These are phyloP conservation scores for Aspergillus caelatus DNA, from an alignment of 2,329 filamentous ascomycete genomes.

Conservation along the genomic window DNA sequence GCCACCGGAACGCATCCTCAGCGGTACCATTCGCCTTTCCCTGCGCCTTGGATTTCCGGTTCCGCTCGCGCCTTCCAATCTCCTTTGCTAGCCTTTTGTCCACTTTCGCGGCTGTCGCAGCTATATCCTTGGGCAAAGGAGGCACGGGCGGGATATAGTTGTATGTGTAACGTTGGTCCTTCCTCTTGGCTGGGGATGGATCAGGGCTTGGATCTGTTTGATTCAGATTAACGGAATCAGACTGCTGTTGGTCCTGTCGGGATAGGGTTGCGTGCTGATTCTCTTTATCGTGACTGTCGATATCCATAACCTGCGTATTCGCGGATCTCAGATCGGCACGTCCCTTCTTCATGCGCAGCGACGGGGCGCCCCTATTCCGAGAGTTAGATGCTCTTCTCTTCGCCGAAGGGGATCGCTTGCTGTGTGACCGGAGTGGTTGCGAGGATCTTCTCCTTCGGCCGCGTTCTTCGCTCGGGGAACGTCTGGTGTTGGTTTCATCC, in stretches of 20 bases:
- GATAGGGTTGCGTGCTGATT: slow-evolving; percentile 11
- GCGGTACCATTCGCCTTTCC: slow-evolving; percentile 11
- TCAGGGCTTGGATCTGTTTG: slow-evolving; percentile 15
- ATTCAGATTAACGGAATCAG: slow-evolving; percentile 20
- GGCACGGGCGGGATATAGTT: slow-evolving; percentile 45
- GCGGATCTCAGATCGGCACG: slow-evolving; percentile 25
- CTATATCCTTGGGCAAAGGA: slow-evolving; percentile 40
- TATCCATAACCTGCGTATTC: slow-evolving; percentile 9
- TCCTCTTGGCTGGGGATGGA: slow-evolving; percentile 20
- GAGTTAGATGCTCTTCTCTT: slow-evolving; percentile 23
- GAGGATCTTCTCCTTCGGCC: slow-evolving; percentile 19
- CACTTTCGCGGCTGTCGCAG: slow-evolving; percentile 31
- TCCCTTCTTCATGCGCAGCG: slow-evolving; percentile 29
- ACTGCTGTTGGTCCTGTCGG: slow-evolving; percentile 14
- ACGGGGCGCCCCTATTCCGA: slow-evolving; percentile 20
- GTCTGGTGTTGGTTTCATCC: not conserved
- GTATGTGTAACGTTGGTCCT: slow-evolving; percentile 20
- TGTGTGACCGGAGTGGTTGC: slow-evolving; percentile 21
- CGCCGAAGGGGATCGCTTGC: slow-evolving; percentile 20
- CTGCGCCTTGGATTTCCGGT: not conserved
- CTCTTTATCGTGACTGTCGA: slow-evolving; percentile 17
- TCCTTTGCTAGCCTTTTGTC: slow-evolving; percentile 25
- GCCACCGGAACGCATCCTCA: slow-evolving; percentile 44
- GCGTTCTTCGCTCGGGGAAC: slow-evolving; percentile 16
- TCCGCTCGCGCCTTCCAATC: slow-evolving; percentile 19